Base-by-base conservation (phyloP, 78 protist species). In the Chrysochromulina parva region DNA sequence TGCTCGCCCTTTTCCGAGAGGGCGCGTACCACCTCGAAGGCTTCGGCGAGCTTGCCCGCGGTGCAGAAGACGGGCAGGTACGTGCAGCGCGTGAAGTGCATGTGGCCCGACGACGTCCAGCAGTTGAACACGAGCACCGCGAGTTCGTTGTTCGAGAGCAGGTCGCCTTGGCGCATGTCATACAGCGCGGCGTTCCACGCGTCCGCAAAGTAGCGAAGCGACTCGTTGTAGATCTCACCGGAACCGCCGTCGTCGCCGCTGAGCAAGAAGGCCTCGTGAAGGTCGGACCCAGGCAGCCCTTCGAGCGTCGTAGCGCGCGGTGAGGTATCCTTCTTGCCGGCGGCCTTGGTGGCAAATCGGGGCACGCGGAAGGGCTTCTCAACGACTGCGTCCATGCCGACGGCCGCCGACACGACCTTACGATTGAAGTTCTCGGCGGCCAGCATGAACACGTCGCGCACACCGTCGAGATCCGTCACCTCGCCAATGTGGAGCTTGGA, bases 61-160 rank as follows among this genome's bases (percentile, higher is more conserved):
- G 88, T 84, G 48, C 19, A 10, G 26, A 84, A 58, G 48, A 20
- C 47, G 5, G 88, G 88, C 55, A 84, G 71, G 71, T 84, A 84
- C n/a, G n/a, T 0, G 57, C 28, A 53, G 24, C 86, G 28, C 57
- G 62, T 26, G 86, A 78, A 78, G 58, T 10, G 20, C 19, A 11
- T 2, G 55, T 28, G 10, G 71, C 62, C 67, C 65, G 10, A 0
- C 65, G 10, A 1, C 7, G 2, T 14, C 74, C 71, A 59, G 38
- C 5, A 0, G 88, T 20, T 50, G 88, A 84, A 84, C 19, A 2
- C 2, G 38, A 84, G 66, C 47, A 38, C 1, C 7, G 4, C 47
- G 47, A 0, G 74, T 54, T 84, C 88, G 52, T 14, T 48, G 54
- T 59, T 38, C 14, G 73, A 84, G 22, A 84, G 4, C 47, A 84